These are phyloP conservation scores for Phaeoacremonium minimum DNA, from an alignment of 2,329 filamentous ascomycete genomes.

Conservation along the genomic window DNA sequence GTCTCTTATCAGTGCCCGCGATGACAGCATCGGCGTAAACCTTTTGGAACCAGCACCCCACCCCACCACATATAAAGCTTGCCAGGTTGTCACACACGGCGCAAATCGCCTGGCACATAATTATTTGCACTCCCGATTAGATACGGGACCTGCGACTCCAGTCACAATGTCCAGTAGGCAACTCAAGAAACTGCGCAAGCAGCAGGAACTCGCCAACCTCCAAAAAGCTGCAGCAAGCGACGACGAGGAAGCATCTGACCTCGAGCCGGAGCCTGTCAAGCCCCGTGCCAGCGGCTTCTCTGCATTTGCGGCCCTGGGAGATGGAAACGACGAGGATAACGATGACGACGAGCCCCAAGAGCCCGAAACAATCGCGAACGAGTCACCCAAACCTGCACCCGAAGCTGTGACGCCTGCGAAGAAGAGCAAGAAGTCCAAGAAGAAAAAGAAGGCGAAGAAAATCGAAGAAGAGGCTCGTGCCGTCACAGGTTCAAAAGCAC, in stretches of 20 bases:
- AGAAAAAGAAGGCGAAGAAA: slow-evolving; percentile 30
- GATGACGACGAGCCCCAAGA: slow-evolving; percentile 10
- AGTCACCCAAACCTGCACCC: no score
- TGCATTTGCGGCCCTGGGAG: slow-evolving; percentile 45
- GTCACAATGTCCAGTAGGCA: slow-evolving; percentile 45
- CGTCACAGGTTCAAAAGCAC: slow-evolving; percentile 6
- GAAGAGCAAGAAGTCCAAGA: slow-evolving; percentile 31
- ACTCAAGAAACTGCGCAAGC: slow-evolving; percentile 46
- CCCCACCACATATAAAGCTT: no score
- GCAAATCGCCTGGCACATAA: no score
- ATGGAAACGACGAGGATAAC: slow-evolving; percentile 26
- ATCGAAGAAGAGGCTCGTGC: slow-evolving; percentile 27
- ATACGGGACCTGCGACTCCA: background rate
- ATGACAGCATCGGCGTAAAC: background rate
- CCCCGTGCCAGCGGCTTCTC: slow-evolving; percentile 43
- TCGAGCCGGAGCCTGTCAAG: slow-evolving; percentile 26
- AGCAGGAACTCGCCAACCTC: slow-evolving; percentile 35
- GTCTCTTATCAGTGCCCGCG: background rate
- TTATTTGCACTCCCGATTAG: no score
- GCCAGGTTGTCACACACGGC: no score
- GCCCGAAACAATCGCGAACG: no score
- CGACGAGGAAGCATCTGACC: slow-evolving; percentile 15
- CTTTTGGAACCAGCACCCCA: no score
- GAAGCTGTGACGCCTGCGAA: slow-evolving; percentile 22
- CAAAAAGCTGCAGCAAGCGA: slow-evolving; percentile 9